Base-by-base conservation (phyloP, 352 stramenopile species). In the Globisporangium paroecandrum region DNA sequence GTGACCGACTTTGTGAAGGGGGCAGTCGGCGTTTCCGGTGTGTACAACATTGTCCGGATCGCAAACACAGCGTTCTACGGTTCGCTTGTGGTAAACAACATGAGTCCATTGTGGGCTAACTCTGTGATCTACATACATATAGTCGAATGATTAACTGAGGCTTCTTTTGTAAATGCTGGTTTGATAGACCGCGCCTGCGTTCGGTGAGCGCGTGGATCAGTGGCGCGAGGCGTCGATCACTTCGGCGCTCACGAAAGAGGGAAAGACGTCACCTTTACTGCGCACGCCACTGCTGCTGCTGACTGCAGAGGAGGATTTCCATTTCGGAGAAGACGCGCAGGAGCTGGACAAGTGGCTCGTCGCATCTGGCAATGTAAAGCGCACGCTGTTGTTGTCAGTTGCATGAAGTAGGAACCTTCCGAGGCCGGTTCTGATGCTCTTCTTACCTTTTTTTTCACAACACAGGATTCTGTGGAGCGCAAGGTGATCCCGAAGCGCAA, bases 41-140 rank as follows among this genome's bases (percentile, higher is more conserved):
- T 94, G 4, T 96, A 96, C 72, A 94, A 96, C 65, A 84, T 96
- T 58, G 85, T 94, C 22, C 83, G 85, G 0, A 74, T 94, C 22
- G 86, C 87, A 4, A 93, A 94, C 62, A 75, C 85, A 2, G 65
- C 79, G 0, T 77, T 95, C 58, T 95, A 93, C 57, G 85, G 87
- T 12, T 68, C 82, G 3, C 61, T 95, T 0, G 81, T 88, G 53
- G 80, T 62, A 55, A 32, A 4, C 29, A 32, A 32, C 29, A 32
- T 32, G 29, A 32, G 29, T 32, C 29, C 29, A 32, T 32, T 32
- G 29, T 32, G 29, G 29, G 29, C 29, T 32, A 32, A 32, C 29
- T 29, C 27, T 32, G 29, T 32, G 29, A 32, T 32, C 29, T 32
- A 32, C 29, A 32, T 32, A 32, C 29, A 32, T 29, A 29, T 32